Conservation (phyloP, 306 rosid genomes). For the Malus orientalis region DNA sequence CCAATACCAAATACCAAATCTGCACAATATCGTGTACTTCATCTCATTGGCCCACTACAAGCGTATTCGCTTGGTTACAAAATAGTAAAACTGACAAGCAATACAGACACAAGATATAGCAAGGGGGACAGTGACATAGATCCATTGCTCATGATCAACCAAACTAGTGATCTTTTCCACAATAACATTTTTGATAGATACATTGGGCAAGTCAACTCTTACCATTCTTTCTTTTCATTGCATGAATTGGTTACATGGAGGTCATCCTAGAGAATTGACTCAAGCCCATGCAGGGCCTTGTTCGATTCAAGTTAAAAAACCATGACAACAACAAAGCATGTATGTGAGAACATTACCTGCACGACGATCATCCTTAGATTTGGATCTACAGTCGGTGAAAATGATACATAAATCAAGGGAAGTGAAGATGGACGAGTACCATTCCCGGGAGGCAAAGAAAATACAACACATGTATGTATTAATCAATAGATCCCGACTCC, state of each 20-base stretch:
- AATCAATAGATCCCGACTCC: slow-evolving; percentile 5
- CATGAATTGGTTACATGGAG: neutral
- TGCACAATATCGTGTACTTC: neutral
- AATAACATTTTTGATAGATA: neutral
- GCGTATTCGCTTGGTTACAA: neutral
- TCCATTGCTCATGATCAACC: neutral
- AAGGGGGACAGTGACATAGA: neutral
- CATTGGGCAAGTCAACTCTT: neutral
- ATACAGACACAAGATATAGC: neutral
- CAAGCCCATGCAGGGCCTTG: neutral
- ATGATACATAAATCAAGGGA: neutral
- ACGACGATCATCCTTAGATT: neutral
- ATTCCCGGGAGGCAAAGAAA: neutral
- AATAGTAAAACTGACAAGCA: neutral
- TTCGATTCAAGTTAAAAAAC: neutral
- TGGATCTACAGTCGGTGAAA: neutral
- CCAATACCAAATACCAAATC: neutral
- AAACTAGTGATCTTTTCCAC: neutral
- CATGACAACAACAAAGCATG: neutral
- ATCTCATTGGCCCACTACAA: neutral
- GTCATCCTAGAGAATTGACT: neutral
- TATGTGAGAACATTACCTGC: neutral
- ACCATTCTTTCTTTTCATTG: neutral
- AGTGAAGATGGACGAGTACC: neutral
- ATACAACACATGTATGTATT: neutral